Base-by-base conservation (phyloP, 2,329 filamentous ascomycete species). In the Paecilomyces variotii region DNA sequence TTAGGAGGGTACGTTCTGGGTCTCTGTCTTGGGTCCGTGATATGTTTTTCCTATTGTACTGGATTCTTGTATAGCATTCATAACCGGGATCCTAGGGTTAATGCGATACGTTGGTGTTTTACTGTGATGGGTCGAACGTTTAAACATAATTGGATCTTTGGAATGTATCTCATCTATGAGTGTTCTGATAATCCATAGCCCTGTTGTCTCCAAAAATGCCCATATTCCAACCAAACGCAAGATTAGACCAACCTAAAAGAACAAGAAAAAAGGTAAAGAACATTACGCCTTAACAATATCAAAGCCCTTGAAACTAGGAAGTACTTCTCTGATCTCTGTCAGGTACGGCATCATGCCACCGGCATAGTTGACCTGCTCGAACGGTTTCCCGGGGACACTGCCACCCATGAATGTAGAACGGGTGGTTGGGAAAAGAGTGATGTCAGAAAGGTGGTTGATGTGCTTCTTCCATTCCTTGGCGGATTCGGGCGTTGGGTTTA, bases 351-450 rank as follows among this genome's bases (percentile, higher is more conserved):
- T 56, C 19, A 70, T 57, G 2, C 70, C 70, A 24, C 69, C 70
- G 12, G 66, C 56, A 53, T 69, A 86, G 56, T 78, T 78, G 14
- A 84, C 70, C 2, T 78, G 77, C 70, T 86, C 82, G n/a, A 74
- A 74, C 0, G 73, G 64, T 71, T 85, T 86, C 0, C 78, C 81
- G 0, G 83, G 82, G 2, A 84, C 74, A 50, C 75, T 83, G 0
- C 76, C 78, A 2, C 84, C 83, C 80, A 84, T 82, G 63, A 84
- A 85, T 54, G 79, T 84, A 1, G 76, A 79, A 12, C 70, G 72
- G 0, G 75, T 77, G 0, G 72, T 78, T 0, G 80, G 78, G 59
- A 85, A 75, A 6, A 86, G 70, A n/a, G 74, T 77, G n/a, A 55
- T 65, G 64, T 82, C 68, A 24, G 74, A 77, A 0, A 81, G 55